Base-by-base conservation (phyloP, 2,329 filamentous ascomycete genomes). In the Hypoxylon sp. region DNA sequence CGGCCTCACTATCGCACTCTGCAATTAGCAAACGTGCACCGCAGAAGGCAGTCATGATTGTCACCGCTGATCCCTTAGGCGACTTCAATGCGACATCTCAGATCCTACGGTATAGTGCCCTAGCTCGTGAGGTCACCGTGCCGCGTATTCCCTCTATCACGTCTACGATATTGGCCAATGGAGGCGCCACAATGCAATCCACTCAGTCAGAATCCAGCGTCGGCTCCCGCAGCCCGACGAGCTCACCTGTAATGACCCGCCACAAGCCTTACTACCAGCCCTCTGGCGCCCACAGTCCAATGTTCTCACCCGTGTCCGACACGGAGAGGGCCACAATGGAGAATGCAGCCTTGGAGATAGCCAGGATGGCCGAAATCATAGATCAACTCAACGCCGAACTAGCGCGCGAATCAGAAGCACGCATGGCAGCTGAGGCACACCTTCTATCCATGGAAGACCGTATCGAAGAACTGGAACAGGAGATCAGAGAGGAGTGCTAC, bases 11-110 rank as follows among this genome's bases (percentile, higher is more conserved):
- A n/a, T 80, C 83, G 38, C 82, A 85, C 63, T 71, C 79, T 1
- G 73, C 79, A 14, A 82, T 59, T 66, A 83, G 71, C 76, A 79
- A 85, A 13, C 88, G 90, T 14, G 88, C 89, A 69, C 92, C 93
- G 0, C 96, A 98, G 77, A 94, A 92, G 75, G 94, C 91, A 0
- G 89, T 97, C 74, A 98, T 99, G 94, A 92, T 99, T 62, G 95
- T 98, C 14, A 97, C 95, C 0, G 96, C 95, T 2, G 95, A 99
- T 75, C 93, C 96, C 0, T 81, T 92, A 11, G 95, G 96, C 38
- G 96, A 99, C 79, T 98, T 94, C 83, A 98, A 98, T 76, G 94
- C 96, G 11, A 99, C 96, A 0, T 97, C 93, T 4, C 96, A 98
- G 77, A 98, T 99, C 67, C 84, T 99, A 1, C 90, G 95, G 17